Percentiles rank a stretch among this genome's conserved stretches.
phyloP scores from a whole-genome alignment of 148 eudicot genomes.

The Diospyros kaki region DNA sequence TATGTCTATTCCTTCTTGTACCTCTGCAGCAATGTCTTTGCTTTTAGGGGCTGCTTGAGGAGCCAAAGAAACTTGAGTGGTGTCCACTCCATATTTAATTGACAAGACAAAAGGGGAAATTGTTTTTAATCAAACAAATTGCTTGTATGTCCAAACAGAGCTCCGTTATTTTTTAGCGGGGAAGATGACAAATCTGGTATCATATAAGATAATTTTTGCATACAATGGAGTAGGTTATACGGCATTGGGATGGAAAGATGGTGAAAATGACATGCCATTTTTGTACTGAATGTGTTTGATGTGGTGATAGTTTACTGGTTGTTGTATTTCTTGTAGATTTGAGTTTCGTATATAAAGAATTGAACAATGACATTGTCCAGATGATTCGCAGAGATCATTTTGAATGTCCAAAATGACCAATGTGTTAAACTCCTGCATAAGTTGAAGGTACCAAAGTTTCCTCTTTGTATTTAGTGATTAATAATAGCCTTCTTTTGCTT shows the following conservation, averaged over 20 bases:
- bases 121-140: neutral
- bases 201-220: neutral
- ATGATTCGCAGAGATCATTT: too few species aligned
- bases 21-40: neutral
- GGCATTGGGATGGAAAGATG: too few species aligned
- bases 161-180: neutral
- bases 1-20: conserved; percentile 38
- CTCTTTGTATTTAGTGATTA: too few species aligned
- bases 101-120: neutral
- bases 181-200: neutral
- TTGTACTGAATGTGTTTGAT: neutral
- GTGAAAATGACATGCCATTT: neutral
- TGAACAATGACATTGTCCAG: too few species aligned
- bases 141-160: conserved; percentile 5
- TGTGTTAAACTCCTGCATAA: too few species aligned
- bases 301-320: too few species aligned
- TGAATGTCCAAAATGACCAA: too few species aligned
- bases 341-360: too few species aligned
- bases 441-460: too few species aligned
- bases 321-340: too few species aligned
- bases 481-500: too few species aligned
- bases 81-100: neutral
- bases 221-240: neutral
- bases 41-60: neutral
- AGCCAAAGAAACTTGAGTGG: neutral